Base-by-base conservation (phyloP, 2,329 filamentous ascomycete genomes). In the Claviceps sp. region DNA sequence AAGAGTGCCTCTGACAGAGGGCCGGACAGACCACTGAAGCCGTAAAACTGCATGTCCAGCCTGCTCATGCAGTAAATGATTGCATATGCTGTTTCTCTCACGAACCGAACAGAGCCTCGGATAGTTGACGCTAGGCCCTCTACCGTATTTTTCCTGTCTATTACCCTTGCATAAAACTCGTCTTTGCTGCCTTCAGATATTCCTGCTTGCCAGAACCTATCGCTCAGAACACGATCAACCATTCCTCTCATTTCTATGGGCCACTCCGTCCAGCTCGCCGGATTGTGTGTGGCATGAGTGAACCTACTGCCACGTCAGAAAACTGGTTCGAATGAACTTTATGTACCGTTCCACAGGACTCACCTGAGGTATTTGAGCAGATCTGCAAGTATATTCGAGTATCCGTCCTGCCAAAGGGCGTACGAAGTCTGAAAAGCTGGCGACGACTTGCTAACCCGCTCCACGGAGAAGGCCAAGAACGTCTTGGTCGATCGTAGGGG, bases 151-250 rank as follows among this genome's bases (percentile, higher is more conserved):
- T 89, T 95, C 52, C 93, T 95, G 37, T 88, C 86, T 52, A 88
- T 82, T 2, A 98, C 91, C 42, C 88, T 81, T 37, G 88, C 86
- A 66, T 96, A 97, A 65, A 98, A 98, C 54, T 97, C 91, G 56
- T 97, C 93, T 65, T 93, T 89, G 60, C 88, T 97, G 26, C 95
- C 93, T 55, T 85, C 86, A 0, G 93, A 97, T 49, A 98, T 98
- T 9, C 93, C 93, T 6, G 90, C 88, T 72, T 98, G 93, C 93
- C 93, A 98, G 66, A 98, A 98, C 24, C 93, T 79, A 67, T 98
- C 93, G 14, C 89, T 95, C 22, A 98, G 72, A 20, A 97, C 88
- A 22, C 87, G 80, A 44, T 82, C 79, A 41, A 97, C 86, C 50
- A 95, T 81, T 5, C 77, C 71, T 54, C 83, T 83, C 74, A 94